phyloP scores from a whole-genome alignment of 106 monocot genomes.

The Dendrobium officinale region DNA sequence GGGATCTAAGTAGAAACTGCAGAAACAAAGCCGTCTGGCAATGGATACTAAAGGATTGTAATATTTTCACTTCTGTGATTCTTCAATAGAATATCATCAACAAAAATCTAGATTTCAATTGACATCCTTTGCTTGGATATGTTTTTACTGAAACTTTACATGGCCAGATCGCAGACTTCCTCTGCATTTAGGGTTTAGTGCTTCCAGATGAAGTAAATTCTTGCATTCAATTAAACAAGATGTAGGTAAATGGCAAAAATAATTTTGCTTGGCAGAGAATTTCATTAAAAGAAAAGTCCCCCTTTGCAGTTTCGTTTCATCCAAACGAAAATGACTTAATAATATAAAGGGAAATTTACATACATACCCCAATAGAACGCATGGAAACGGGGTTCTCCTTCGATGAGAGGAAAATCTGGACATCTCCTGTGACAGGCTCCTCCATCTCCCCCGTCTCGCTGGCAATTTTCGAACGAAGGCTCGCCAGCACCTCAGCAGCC shows the following conservation, averaged over 20 bases:
- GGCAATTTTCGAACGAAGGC: slow-evolving; percentile 77
- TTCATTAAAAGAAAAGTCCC: too few species aligned
- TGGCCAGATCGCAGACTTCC: background rate
- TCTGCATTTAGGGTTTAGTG: background rate
- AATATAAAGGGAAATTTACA: background rate
- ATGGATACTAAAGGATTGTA: too few species aligned
- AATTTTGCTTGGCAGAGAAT: too few species aligned
- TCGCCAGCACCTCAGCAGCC: slow-evolving; percentile 83
- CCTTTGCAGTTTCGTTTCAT: too few species aligned
- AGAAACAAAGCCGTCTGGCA: background rate
- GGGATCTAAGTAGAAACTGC: background rate
- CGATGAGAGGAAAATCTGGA: slow-evolving; percentile 85
- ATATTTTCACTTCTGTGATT: too few species aligned
- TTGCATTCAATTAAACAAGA: too few species aligned
- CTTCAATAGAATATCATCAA: too few species aligned
- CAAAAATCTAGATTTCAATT: background rate
- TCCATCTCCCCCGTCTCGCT: slow-evolving; percentile 93
- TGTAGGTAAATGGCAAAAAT: too few species aligned
- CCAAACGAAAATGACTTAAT: background rate
- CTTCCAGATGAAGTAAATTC: too few species aligned
- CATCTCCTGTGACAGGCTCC: slow-evolving; percentile 85
- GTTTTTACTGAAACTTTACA: background rate
- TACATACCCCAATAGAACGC: slow-evolving; percentile 33
- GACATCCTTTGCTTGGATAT: background rate
- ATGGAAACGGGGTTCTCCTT: slow-evolving; percentile 84